Conservation (phyloP, 2,329 filamentous ascomycete genomes). For the Colletotrichum tamarilloi region DNA sequence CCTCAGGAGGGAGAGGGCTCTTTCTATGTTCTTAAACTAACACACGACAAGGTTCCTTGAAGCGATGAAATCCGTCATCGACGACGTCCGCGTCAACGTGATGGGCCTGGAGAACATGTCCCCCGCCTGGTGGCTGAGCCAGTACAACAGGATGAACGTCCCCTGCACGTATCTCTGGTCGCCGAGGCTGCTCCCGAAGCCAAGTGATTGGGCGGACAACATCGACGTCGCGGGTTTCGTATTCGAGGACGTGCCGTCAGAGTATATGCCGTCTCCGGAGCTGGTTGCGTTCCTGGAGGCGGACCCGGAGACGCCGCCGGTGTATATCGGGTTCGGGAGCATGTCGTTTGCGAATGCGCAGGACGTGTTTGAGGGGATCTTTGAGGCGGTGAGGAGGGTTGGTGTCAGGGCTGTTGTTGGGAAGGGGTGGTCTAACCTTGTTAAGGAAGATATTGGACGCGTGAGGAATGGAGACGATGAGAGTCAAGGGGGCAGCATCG, state of each 20-base stretch:
- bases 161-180: slow-evolving; percentile 59
- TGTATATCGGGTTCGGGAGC: slow-evolving; percentile 49
- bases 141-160: slow-evolving; percentile 58
- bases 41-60: slow-evolving; percentile 9
- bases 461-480: neutral
- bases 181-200: slow-evolving; percentile 60
- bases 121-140: slow-evolving; percentile 59
- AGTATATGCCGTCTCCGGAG: slow-evolving; percentile 53
- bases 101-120: slow-evolving; percentile 58
- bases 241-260: slow-evolving; percentile 60
- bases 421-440: slow-evolving; percentile 15
- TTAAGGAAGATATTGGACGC: neutral
- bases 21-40: neutral
- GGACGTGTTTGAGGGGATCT: neutral
- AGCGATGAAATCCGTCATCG: slow-evolving; percentile 49
- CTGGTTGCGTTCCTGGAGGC: slow-evolving; percentile 45
- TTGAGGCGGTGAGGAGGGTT: neutral
- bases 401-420: slow-evolving; percentile 21
- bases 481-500: too few relatives aligned
- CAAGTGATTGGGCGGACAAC: slow-evolving; percentile 64
- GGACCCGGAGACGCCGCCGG: slow-evolving; percentile 38
- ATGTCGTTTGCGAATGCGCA: slow-evolving; percentile 40
- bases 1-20: neutral
- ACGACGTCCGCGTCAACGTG: slow-evolving; percentile 55
- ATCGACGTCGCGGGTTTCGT: slow-evolving; percentile 66